Evolutionary conservation across 768 basidiomycete genomes (phyloP).

Genomic region (Boletus tylopilopsis): DNA sequence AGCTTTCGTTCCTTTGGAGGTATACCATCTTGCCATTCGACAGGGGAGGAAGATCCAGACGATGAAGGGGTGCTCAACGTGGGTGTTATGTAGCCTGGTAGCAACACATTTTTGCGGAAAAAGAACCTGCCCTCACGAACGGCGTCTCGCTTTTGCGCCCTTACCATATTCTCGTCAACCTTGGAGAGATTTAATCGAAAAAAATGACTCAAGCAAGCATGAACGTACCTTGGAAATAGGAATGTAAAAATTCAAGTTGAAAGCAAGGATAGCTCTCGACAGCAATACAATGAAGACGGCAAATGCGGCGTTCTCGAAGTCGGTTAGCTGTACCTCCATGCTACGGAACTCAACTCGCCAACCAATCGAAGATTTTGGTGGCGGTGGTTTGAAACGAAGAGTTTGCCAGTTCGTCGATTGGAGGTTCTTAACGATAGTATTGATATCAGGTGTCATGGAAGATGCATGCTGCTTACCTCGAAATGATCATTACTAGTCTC

Average conservation of each 20-base stretch:
- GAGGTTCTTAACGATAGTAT: constrained; percentile 60
- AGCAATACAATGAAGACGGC: constrained; percentile 92
- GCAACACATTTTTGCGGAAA: constrained; percentile 86
- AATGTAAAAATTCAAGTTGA: constrained; percentile 91
- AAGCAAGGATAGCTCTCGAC: constrained; percentile 88
- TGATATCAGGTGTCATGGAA: not conserved
- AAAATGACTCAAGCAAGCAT: not conserved
- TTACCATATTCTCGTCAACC: constrained; percentile 97
- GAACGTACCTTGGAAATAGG: constrained; percentile 86
- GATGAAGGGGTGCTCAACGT: constrained; percentile 43
- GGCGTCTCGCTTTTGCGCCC: constrained; percentile 84
- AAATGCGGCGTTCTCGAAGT: constrained; percentile 98
- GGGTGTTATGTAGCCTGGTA: constrained; percentile 40
- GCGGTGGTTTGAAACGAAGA: constrained; percentile 96
- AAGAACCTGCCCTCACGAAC: constrained; percentile 71
- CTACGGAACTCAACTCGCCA: constrained; percentile 99
- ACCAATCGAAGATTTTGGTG: constrained; percentile 86
- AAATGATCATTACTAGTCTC: constrained; percentile 87
- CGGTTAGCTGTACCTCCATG: constrained; percentile 99
- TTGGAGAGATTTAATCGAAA: constrained; percentile 28
- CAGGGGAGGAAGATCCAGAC: constrained; percentile 37
- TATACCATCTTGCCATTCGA: constrained; percentile 31
- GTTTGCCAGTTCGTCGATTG: constrained; percentile 99
- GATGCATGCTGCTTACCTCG: constrained; percentile 54
- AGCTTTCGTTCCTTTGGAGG: constrained; percentile 59